A percentile compares a stretch with the other conserved stretches of the same genome.
These are phyloP conservation scores for Cymodocea nodosa DNA, from an alignment of 116 monocot species.

Conservation along the genomic window DNA sequence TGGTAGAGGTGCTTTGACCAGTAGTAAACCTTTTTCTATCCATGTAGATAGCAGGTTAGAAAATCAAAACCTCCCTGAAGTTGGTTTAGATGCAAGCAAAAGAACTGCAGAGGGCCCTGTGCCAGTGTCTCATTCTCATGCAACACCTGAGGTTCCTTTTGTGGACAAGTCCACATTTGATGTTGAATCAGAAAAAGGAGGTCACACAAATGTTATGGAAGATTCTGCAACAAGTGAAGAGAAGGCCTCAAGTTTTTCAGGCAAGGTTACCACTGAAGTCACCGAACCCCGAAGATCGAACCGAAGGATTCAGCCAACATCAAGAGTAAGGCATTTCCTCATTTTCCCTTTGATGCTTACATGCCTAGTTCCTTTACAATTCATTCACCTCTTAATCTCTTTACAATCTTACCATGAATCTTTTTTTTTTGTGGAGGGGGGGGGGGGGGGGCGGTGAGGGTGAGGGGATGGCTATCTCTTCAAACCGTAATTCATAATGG, in stretches of 20 bases:
- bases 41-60: constrained; percentile 11
- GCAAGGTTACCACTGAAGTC: constrained; percentile 17
- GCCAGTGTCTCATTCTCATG: constrained; percentile 15
- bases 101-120: constrained; percentile 7
- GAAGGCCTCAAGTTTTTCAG: constrained; percentile 11
- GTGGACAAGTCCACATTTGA: constrained; percentile 14
- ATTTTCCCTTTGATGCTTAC: background rate
- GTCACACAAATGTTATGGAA: constrained; percentile 11
- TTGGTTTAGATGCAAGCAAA: constrained; percentile 12
- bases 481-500: too few species aligned
- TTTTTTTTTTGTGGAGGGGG: too few species aligned
- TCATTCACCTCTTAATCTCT: background rate
- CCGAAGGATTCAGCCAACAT: constrained; percentile 92
- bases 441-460: too few species aligned
- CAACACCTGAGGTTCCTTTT: constrained; percentile 8
- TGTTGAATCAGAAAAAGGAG: constrained; percentile 27
- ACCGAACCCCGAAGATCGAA: constrained; percentile 76
- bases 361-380: background rate
- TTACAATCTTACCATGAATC: background rate
- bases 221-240: constrained; percentile 16
- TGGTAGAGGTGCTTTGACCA: constrained; percentile 11
- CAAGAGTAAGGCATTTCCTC: constrained; percentile 43
- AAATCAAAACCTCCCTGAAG: constrained; percentile 15
- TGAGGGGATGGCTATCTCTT: too few species aligned
- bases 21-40: constrained; percentile 9